Percentiles rank a stretch among this genome's conserved stretches.
Evolutionary conservation across 1,284 basidiomycete genomes (phyloP).

Genomic region (Moesziomyces globuligerus): DNA sequence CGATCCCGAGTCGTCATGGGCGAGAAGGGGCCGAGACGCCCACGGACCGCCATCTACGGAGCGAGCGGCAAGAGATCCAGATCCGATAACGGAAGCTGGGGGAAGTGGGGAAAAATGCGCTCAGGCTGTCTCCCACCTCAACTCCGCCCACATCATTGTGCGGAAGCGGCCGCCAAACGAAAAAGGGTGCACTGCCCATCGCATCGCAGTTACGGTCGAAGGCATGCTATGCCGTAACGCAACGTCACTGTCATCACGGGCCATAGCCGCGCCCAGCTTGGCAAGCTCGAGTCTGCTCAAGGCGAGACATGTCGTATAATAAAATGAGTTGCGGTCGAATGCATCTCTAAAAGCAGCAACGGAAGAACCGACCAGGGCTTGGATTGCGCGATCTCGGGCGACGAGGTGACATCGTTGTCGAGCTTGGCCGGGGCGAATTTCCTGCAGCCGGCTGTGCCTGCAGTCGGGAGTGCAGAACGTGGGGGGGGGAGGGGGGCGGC

Average conservation of each 20-base stretch:
- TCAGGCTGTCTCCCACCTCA: neutral
- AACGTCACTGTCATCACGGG: too few relatives aligned
- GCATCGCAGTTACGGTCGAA: too few relatives aligned
- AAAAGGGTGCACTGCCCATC: too few relatives aligned
- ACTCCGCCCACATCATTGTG: neutral
- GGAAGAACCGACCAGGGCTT: neutral
- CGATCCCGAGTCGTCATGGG: neutral
- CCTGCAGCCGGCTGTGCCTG: neutral
- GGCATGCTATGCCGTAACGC: too few relatives aligned
- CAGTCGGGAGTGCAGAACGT: neutral
- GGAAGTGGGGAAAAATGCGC: neutral
- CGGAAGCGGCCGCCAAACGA: too few relatives aligned
- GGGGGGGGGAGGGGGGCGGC: too few relatives aligned
- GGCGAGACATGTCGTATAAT: too few relatives aligned
- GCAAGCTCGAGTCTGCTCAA: too few relatives aligned
- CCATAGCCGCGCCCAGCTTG: too few relatives aligned
- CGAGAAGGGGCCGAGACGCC: neutral
- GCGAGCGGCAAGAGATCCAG: slow-evolving; percentile 14
- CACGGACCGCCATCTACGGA: neutral
- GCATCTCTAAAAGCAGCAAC: too few relatives aligned
- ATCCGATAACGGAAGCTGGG: slow-evolving; percentile 19
- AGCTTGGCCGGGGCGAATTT: neutral
- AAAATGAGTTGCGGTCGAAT: too few relatives aligned
- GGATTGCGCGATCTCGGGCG: neutral
- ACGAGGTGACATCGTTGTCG: neutral